Evolutionary conservation across 78 protist genomes (phyloP), one percentile per base, ranked within the genome.

Genomic region (Monosiga brevicollis): DNA sequence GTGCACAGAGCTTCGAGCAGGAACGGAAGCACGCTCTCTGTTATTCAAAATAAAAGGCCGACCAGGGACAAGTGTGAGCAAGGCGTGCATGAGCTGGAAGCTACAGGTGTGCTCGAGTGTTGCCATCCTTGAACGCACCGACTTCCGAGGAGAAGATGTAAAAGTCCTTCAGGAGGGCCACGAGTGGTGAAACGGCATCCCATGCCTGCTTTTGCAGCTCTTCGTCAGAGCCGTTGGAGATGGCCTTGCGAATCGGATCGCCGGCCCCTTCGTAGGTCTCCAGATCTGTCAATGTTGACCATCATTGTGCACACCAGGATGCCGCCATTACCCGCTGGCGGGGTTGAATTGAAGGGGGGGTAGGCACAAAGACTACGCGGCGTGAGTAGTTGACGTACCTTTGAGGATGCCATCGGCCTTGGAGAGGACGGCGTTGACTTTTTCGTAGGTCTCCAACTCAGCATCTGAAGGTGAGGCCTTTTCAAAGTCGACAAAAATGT

Each of bases 201-300:
- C 94, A 91, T 6, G 94, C 94, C 1, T 84, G 75, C 32, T 88
- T 86, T 75, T 91, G 91, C n/a, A 90, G 83, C 40, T 91, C 94
- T 41, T 86, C 81, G 49, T 84, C 76, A 77, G 6, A 20, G 6
- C 91, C 91, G 9, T 78, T 80, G 25, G 91, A 81, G n/a, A 91
- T 91, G 70, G 94, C 94, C 91, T 90, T 49, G 62, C 62, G 62
- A 49, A 49, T 49, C 15, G 62, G 29, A 6, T 49, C 62, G 15
- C 15, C 62, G 6, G 62, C 62, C 6, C 62, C 62, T 20, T 6
- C 62, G 15, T 49, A 49, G 62, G 29, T 49, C 15, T 49, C 62
- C 62, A 49, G 62, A 15, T 49, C 62, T 49, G 62, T 15, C 29
- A 6, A n/a, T n/a, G n/a, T n/a, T n/a, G n/a, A n/a, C n/a, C n/a